phyloP scores from a whole-genome alignment of 2,329 filamentous ascomycete species.

The Ilyonectria robusta region DNA sequence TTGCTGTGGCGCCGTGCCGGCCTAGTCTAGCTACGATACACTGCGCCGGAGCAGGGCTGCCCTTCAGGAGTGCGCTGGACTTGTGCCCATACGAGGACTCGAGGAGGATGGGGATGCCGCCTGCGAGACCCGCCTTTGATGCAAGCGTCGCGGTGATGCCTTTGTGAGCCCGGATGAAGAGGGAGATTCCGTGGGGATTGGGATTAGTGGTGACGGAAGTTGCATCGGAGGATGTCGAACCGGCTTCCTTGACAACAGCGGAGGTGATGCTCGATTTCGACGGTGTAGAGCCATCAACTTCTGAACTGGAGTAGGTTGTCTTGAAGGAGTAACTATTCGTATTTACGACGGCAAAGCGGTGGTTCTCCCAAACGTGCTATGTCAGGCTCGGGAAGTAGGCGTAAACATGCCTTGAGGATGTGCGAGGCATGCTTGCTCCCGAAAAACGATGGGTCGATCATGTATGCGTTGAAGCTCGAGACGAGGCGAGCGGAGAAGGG shows the following conservation, averaged over 20 bases:
- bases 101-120: constrained; percentile 15
- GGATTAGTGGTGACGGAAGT: neutral
- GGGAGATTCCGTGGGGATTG: constrained; percentile 1
- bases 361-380: constrained; percentile 50
- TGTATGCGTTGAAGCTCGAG: constrained; percentile 32
- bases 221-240: neutral
- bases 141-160: constrained; percentile 2
- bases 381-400: constrained; percentile 46
- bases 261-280: neutral
- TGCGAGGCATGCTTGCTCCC: constrained; percentile 38
- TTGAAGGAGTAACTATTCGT: neutral
- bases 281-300: neutral
- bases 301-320: neutral
- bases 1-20: constrained; percentile 3
- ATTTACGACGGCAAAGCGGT: constrained; percentile 48
- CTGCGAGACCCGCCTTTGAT: neutral
- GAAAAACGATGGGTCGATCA: constrained; percentile 39
- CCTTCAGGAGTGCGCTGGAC: neutral
- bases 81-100: constrained; percentile 19
- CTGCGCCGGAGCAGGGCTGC: neutral
- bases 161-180: constrained; percentile 2
- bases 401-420: constrained; percentile 44
- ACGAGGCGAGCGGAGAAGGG: constrained; percentile 18
- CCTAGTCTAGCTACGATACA: constrained; percentile 11
- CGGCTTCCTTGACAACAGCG: neutral